Evolutionary conservation across 176 grass and related monocot genomes (phyloP).

Genomic region (Lolium rigidum): DNA sequence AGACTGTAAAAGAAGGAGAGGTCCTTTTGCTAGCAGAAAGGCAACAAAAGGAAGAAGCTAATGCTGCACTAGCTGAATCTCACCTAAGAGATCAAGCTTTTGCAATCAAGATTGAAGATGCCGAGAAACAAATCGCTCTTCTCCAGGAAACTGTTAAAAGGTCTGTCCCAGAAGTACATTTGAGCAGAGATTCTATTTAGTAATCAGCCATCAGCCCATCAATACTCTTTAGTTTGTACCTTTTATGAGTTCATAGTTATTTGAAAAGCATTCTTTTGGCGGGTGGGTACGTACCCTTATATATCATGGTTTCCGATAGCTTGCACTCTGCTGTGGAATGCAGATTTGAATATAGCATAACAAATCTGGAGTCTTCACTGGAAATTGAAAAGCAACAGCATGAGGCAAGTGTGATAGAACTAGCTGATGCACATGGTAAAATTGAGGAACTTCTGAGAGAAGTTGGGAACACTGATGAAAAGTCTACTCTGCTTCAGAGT

Average conservation of each 20-base stretch:
- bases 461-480: slow-evolving; percentile 68
- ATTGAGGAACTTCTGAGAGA: slow-evolving; percentile 68
- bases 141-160: slow-evolving; percentile 63
- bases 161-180: slow-evolving; percentile 45
- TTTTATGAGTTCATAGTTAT: slow-evolving; percentile 27
- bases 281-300: slow-evolving; percentile 7
- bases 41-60: slow-evolving; percentile 58
- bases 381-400: slow-evolving; percentile 60
- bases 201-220: slow-evolving; percentile 12
- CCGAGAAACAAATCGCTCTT: slow-evolving; percentile 66
- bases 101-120: slow-evolving; percentile 62
- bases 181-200: slow-evolving; percentile 13
- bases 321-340: slow-evolving; percentile 22
- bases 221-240: slow-evolving; percentile 30
- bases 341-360: slow-evolving; percentile 60
- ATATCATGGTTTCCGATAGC: slow-evolving; percentile 30
- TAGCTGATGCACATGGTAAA: slow-evolving; percentile 59
- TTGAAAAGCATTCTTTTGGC: neutral
- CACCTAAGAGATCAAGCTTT: slow-evolving; percentile 54
- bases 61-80: slow-evolving; percentile 54
- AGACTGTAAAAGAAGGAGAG: slow-evolving; percentile 58
- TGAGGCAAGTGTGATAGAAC: slow-evolving; percentile 44
- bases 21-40: slow-evolving; percentile 65
- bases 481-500: slow-evolving; percentile 59
- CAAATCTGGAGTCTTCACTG: slow-evolving; percentile 60